Evolutionary conservation across 495 filamentous ascomycete species (phyloP).

Genomic region (Daldinia grandis): DNA sequence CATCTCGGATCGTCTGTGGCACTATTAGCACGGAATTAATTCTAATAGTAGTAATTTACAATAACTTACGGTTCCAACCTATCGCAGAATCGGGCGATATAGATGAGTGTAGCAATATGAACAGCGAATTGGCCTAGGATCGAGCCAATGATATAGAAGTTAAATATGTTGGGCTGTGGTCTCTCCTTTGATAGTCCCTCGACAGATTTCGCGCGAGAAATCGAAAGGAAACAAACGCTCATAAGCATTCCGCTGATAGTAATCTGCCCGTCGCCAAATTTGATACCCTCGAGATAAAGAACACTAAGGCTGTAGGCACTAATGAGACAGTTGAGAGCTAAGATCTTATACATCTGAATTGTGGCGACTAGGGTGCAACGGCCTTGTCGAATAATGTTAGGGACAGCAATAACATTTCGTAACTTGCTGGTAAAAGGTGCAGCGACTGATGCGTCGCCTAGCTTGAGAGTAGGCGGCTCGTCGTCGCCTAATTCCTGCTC

Average conservation of each 20-base stretch:
- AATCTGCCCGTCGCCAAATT: slow-evolving; percentile 98
- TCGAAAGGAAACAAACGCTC: slow-evolving; percentile 98
- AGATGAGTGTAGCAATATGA: slow-evolving; percentile 93
- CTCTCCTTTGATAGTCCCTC: slow-evolving; percentile 96
- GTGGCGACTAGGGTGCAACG: slow-evolving; percentile 97
- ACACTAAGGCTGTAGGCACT: slow-evolving; percentile 97
- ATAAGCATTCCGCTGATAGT: slow-evolving; percentile 99
- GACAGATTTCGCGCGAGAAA: slow-evolving; percentile 93
- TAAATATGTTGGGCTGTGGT: slow-evolving; percentile 98
- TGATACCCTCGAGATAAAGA: slow-evolving; percentile 97
- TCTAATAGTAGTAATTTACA: slow-evolving; percentile 38
- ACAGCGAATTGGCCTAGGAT: slow-evolving; percentile 98
- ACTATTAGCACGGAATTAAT: slow-evolving; percentile 5
- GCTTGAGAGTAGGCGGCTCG: slow-evolving; percentile 94
- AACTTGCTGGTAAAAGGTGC: slow-evolving; percentile 98
- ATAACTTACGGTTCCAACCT: slow-evolving; percentile 76
- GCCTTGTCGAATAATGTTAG: slow-evolving; percentile 97
- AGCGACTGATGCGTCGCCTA: slow-evolving; percentile 96
- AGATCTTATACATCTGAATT: slow-evolving; percentile 99
- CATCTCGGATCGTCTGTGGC: slow-evolving; percentile 68
- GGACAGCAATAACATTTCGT: slow-evolving; percentile 94
- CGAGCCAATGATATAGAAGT: slow-evolving; percentile 97
- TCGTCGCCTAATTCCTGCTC: slow-evolving; percentile 86
- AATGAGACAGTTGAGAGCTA: slow-evolving; percentile 97
- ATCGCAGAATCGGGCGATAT: slow-evolving; percentile 90